Evolutionary conservation across 805 yeast species (phyloP).

Genomic region (Jamesozyma rosinii): DNA sequence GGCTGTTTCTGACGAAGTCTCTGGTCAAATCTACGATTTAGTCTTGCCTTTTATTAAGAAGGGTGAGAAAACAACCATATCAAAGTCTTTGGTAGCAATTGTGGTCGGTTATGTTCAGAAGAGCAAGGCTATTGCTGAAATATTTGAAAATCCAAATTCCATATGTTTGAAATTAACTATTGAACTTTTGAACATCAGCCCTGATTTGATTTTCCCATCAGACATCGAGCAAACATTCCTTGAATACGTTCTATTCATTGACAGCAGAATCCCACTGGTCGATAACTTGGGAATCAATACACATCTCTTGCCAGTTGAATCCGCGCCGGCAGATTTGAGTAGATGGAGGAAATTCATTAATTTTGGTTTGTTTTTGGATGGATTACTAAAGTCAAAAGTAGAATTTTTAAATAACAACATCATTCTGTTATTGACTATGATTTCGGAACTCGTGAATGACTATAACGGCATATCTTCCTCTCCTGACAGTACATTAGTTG

Average conservation of each 20-base stretch:
- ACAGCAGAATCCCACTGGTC: conserved; percentile 36
- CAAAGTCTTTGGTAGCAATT: conserved; percentile 8
- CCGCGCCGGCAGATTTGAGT: conserved; percentile 8
- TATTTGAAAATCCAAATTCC: neutral
- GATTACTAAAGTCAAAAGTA: conserved; percentile 11
- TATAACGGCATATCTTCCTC: conserved; percentile 27
- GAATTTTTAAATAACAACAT: conserved; percentile 7
- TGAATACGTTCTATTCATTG: conserved; percentile 28
- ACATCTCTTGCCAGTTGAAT: conserved; percentile 18
- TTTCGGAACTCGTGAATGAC: conserved; percentile 34
- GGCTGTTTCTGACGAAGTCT: conserved; percentile 5
- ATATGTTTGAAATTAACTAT: conserved; percentile 7
- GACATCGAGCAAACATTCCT: conserved; percentile 14
- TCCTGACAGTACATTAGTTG: conserved; percentile 15
- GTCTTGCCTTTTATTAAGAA: conserved; percentile 7
- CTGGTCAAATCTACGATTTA: conserved; percentile 9
- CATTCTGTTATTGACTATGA: conserved; percentile 25
- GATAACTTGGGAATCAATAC: conserved; percentile 40
- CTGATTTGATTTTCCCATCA: conserved; percentile 11
- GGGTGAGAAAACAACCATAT: conserved; percentile 6
- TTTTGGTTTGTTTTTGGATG: conserved; percentile 22
- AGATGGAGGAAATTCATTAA: conserved; percentile 15
- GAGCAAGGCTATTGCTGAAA: neutral
- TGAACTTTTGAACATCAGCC: conserved; percentile 10
- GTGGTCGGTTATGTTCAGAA: conserved; percentile 9